Evolutionary conservation across 129 eudicot species (phyloP), one percentile per base, ranked within the genome.

Genomic region (Gnaphalium uliginosum): DNA sequence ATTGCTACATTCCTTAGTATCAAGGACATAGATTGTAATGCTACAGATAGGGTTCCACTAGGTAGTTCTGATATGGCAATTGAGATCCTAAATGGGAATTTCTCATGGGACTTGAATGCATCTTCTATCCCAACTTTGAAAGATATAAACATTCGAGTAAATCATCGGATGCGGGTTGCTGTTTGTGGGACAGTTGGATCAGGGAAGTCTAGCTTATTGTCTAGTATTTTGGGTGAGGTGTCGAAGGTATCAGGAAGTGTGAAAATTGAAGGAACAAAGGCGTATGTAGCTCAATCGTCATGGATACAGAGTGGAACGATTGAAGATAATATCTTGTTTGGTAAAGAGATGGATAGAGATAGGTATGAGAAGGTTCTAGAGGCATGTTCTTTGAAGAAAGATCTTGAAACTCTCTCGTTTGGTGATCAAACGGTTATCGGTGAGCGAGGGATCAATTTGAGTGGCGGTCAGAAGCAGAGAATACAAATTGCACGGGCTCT

Each of bases 1-100:
- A 85, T 93, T 56, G 82, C 97, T 1, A 72, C 89, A 0, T 93
- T 83, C 59, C 93, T 93, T 50, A 68, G 87, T 18, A 84, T 86
- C 15, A 85, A 84, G 5, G 94, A 94, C 72, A 78, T 94, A 32
- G 88, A 73, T 32, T 73, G 81, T 61, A 83, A 82, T 60, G 83
- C 81, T 9, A 26, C 85, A 41, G 83, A 82, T 82, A 88, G 81
- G 80, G 86, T 88, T 74, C 78, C 88, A 26, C 66, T 23, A 74
- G 84, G 74, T 56, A 77, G 76, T 17, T 80, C 92, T 17, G 84
- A 78, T 21, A 66, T 46, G 2, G 88, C 84, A 27, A 60, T 93
- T 41, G 88, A 88, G 85, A 93, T 93, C 3, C 69, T 83, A 1
- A 59, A 72, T 5, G 98, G 89, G 10, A 35, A 32, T 22, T 73